A percentile compares a stretch with the other conserved stretches of the same genome.
phyloP scores from a whole-genome alignment of 192 early-diverging fungal genomes.

The Neocallimastix lanati region DNA sequence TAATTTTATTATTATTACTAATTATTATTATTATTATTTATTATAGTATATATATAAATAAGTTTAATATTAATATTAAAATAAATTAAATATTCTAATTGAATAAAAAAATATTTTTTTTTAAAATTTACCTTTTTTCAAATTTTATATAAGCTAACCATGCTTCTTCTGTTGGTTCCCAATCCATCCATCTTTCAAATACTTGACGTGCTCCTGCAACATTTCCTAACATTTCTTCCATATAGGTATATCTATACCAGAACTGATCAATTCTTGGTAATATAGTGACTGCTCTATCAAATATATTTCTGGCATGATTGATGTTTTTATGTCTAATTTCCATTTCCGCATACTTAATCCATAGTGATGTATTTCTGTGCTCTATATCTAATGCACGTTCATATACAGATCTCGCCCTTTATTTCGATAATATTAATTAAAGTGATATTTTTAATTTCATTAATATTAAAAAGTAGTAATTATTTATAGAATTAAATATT shows the following conservation, averaged over 20 bases:
- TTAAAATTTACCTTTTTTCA: constrained; percentile 56
- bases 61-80: too few relatives aligned
- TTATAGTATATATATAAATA: too few relatives aligned
- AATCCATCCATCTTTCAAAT: constrained; percentile 98
- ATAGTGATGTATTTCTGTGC: constrained; percentile 63
- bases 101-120: too few relatives aligned
- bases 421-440: neutral
- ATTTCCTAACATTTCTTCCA: constrained; percentile 94
- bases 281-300: constrained; percentile 74
- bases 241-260: constrained; percentile 88
- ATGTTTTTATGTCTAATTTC: constrained; percentile 95
- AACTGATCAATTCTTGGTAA: constrained; percentile 52
- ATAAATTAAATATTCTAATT: too few relatives aligned
- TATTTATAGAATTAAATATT: too few relatives aligned
- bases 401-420: constrained; percentile 63
- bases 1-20: too few relatives aligned
- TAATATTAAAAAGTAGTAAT: too few relatives aligned
- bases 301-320: constrained; percentile 81
- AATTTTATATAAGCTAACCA: constrained; percentile 93
- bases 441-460: too few relatives aligned
- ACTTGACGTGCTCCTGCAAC: constrained; percentile 70
- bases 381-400: constrained; percentile 89
- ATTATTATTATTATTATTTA: too few relatives aligned
- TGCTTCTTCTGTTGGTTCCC: constrained; percentile 82
- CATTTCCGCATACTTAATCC: constrained; percentile 87